These are phyloP conservation scores for Kuraishia cidri DNA, from an alignment of 805 yeast genomes.

Conservation along the genomic window DNA sequence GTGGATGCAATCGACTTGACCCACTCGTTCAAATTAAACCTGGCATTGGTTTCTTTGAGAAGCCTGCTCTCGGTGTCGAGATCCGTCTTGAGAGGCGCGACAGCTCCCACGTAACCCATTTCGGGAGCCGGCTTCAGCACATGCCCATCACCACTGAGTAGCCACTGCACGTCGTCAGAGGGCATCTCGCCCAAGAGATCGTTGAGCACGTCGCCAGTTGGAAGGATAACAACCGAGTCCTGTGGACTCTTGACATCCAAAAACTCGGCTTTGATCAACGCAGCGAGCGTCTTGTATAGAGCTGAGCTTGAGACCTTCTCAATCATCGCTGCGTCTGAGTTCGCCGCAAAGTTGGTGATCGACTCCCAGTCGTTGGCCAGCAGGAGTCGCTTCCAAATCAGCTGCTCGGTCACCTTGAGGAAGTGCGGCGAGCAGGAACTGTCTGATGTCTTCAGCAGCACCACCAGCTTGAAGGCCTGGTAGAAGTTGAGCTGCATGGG, in stretches of 20 bases:
- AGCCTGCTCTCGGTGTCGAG: no score
- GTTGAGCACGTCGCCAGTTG: neutral
- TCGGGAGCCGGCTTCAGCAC: no score
- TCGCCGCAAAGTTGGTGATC: constrained; percentile 19
- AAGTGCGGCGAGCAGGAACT: constrained; percentile 3
- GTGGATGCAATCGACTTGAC: constrained; percentile 10
- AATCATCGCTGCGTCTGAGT: constrained; percentile 1
- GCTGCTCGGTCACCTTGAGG: constrained; percentile 14
- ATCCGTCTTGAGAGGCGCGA: no score
- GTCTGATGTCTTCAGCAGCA: constrained; percentile 26
- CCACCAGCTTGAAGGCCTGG: constrained; percentile 42
- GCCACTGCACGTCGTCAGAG: constrained; percentile 2
- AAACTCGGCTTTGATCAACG: constrained; percentile 5
- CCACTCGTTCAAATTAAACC: constrained; percentile 16
- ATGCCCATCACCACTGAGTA: no score
- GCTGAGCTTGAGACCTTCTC: constrained; percentile 8
- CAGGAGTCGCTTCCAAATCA: constrained; percentile 55
- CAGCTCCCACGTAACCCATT: no score
- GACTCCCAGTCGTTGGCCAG: constrained; percentile 41
- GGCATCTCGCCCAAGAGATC: neutral
- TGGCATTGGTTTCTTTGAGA: no score
- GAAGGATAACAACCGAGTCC: constrained; percentile 4
- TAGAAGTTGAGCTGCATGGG: constrained; percentile 20
- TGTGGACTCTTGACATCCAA: constrained; percentile 1
- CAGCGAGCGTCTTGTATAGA: constrained; percentile 19